Base-by-base conservation (phyloP, 75 land plant genomes). In the Chamaecyparis obtusa region DNA sequence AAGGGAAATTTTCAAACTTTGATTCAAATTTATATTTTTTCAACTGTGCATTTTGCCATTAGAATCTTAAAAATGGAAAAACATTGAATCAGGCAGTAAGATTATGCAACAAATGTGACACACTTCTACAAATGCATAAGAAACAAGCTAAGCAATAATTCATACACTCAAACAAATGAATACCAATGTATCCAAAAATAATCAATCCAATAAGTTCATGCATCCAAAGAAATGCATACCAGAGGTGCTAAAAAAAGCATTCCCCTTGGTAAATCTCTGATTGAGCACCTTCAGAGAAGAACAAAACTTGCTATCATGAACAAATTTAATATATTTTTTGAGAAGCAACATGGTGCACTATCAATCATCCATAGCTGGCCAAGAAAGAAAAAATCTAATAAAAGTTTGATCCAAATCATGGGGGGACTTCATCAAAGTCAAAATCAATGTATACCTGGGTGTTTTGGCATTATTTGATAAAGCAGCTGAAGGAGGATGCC, bases 401-500 rank as follows among this genome's bases (percentile, higher is more conserved):
- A 64, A 64, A 0, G 30, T 24, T 21, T 7, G 9, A 7, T 64
- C 69, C 69, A 64, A n/a, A 64, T 41, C 21, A 78, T 11, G 21
- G 81, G 44, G 21, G 81, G 24, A 1, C 46, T 19, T 78, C 27
- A 41, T 19, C 81, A 39, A 39, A 17, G 11, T 30, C 10, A 67
- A 33, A 39, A 83, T 9, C 15, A 11, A 37, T 39, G 24, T 35
- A 21, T 89, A 91, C 95, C 91, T 83, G 30, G 43, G 72, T 16
- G 85, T 83, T 10, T 43, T 85, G 14, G 88, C 81, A 85, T 89
- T 91, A 89, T 91, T 87, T 79, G 89, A 78, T 27, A 90, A 19
- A 75, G 83, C 39, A 43, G 85, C 87, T 44, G 95, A 93, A 36
- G 95, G 94, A 15, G 95, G 95, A 60, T 92, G 95, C 84, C 94